phyloP scores from a whole-genome alignment of 345 rosid genomes.

The Ceriops zippeliana region DNA sequence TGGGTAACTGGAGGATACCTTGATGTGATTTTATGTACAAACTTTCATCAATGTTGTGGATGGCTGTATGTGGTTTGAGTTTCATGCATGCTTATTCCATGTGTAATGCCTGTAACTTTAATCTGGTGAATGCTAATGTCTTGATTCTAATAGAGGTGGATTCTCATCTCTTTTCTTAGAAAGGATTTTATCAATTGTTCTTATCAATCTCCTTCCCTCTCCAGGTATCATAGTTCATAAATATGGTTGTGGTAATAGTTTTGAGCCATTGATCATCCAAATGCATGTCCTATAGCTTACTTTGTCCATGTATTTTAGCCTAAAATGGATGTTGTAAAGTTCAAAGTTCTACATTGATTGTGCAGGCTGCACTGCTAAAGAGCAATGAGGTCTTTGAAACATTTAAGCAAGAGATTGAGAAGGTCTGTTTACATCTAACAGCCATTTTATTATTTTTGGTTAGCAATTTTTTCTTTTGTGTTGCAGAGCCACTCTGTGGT shows the following conservation, averaged over 20 bases:
- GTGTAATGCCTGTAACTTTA: neutral
- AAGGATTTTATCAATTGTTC: no score
- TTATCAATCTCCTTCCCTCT: neutral
- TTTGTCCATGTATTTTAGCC: neutral
- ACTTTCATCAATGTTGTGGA: neutral
- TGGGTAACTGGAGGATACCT: no score
- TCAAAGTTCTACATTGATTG: slow-evolving; percentile 13
- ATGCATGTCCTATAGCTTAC: neutral
- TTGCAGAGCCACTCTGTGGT: neutral
- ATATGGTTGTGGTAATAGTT: neutral
- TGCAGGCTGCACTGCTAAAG: slow-evolving; percentile 88
- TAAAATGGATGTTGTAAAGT: neutral
- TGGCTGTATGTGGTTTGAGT: neutral
- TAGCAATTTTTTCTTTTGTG: neutral
- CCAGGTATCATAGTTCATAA: neutral
- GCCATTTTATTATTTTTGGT: no score
- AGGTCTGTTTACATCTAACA: slow-evolving; percentile 36
- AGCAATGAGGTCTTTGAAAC: slow-evolving; percentile 95
- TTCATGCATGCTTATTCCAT: neutral
- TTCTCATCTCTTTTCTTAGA: neutral
- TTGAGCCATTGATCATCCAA: neutral
- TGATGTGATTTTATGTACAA: no score
- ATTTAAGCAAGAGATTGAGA: slow-evolving; percentile 90
- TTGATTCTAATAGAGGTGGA: neutral
- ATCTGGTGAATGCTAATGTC: neutral